phyloP scores from a whole-genome alignment of 306 rosid genomes.

The Betula pendula region DNA sequence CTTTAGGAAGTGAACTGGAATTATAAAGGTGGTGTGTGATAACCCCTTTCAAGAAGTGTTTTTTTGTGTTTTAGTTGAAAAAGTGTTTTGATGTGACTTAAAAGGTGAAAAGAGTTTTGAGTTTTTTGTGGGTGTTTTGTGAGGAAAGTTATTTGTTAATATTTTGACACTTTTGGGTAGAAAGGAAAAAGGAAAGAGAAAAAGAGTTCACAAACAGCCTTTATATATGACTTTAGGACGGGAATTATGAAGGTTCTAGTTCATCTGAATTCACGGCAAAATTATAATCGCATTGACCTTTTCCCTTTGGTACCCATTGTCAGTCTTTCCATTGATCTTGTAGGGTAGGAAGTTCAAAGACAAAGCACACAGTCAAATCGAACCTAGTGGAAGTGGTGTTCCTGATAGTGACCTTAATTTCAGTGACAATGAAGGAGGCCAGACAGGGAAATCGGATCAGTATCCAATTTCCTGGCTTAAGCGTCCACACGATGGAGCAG shows the following conservation, averaged over 20 bases:
- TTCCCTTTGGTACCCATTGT: slow-evolving; percentile 10
- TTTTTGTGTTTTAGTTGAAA: no score
- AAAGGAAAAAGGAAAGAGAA: no score
- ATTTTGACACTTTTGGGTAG: no score
- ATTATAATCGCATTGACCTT: slow-evolving; percentile 7
- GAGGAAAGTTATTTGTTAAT: no score
- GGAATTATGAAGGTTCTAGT: neutral
- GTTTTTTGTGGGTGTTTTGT: no score
- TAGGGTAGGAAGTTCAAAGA: slow-evolving; percentile 95
- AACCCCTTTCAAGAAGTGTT: no score
- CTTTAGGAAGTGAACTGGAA: neutral
- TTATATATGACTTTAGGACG: neutral
- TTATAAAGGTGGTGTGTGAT: no score
- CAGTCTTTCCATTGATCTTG: slow-evolving; percentile 22
- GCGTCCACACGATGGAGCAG: slow-evolving; percentile 96
- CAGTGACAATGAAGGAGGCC: slow-evolving; percentile 83
- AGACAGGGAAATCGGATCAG: slow-evolving; percentile 70
- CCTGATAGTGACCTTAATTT: slow-evolving; percentile 84
- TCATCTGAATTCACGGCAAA: neutral
- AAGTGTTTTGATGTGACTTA: no score
- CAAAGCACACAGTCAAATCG: slow-evolving; percentile 72
- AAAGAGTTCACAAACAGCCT: no score
- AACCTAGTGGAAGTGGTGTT: slow-evolving; percentile 53
- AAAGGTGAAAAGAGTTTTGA: no score
- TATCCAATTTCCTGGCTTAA: slow-evolving; percentile 76